Evolutionary conservation across 331 rosid species (phyloP), one percentile per base, ranked within the genome.

Genomic region (Malus hybrid): DNA sequence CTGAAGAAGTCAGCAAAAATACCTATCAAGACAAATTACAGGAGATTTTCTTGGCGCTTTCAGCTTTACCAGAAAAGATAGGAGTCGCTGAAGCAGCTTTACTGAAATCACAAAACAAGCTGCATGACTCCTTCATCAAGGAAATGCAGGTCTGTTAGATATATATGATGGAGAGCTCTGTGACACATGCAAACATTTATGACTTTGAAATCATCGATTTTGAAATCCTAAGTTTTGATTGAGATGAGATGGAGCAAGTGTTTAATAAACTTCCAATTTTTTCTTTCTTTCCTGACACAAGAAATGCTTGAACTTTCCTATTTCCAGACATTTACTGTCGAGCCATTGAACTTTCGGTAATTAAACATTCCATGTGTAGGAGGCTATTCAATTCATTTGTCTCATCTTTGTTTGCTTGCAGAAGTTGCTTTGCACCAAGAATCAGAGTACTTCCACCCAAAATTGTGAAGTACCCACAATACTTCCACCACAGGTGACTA

Each of bases 141-240:
- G 97, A 95, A 86, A 83, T 89, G 84, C 86, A 90, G 90, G 99
- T 80, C 81, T 69, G 86, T 81, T 63, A 57, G 26, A 74, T 74
- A 39, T 63, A 42, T 66, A 42, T 63, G 74, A 42, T 55, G 73
- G 70, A 65, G 44, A 77, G 50, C 72, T 58, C 78, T 39, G 67
- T 46, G 75, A 66, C 72, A 62, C 69, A 19, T 73, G 76, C 13
- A 55, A 68, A 36, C 60, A 75, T 44, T 70, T 13, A 19, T 57
- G 39, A 56, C 30, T 19, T 78, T 34, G 13, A 68, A 39, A 77
- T 63, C 64, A 65, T 66, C 10, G 65, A 66, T 70, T 34, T 75
- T 22, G 63, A 64, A 73, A 16, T 15, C 77, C 14, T 44, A 30
- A 15, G 32, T 30, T 61, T 73, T 68, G 1, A 32, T 62, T 61